Conservation (phyloP, 306 rosid species). For the Ormosia semicastrata region DNA sequence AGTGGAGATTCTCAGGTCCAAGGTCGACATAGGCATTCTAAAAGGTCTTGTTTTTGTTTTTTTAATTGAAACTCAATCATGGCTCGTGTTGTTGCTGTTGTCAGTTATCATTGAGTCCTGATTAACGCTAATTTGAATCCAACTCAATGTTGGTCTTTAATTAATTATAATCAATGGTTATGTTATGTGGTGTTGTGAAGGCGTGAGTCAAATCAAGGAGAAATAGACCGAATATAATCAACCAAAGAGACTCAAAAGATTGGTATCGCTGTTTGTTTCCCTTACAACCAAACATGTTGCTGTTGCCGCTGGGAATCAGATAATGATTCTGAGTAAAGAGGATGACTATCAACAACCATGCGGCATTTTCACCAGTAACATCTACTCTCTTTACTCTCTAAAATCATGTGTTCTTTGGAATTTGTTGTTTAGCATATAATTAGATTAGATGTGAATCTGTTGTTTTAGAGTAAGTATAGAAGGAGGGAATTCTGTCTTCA, state of each 20-base stretch:
- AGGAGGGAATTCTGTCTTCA: no score
- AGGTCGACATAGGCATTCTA: conserved; percentile 66
- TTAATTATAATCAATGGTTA: no score
- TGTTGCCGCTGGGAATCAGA: conserved; percentile 82
- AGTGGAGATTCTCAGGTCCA: conserved; percentile 34
- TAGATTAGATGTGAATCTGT: no score
- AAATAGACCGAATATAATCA: conserved; percentile 67
- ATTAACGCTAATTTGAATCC: no score
- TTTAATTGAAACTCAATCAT: neutral
- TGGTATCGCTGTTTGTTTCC: conserved; percentile 69
- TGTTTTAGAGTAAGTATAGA: no score
- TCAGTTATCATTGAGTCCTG: no score
- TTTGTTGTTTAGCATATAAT: no score
- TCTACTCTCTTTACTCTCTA: no score
- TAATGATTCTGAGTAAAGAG: no score
- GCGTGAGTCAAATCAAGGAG: conserved; percentile 66
- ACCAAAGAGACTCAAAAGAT: conserved; percentile 54
- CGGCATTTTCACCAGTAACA: conserved; percentile 69
- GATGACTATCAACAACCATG: conserved; percentile 65
- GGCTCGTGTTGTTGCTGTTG: neutral
- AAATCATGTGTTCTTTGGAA: no score
- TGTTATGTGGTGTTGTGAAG: no score
- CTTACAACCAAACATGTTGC: conserved; percentile 75
- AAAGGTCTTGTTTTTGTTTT: conserved; percentile 48
- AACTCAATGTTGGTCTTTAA: no score